phyloP scores from a whole-genome alignment of 768 basidiomycete genomes.

The Hortiboletus campestris region DNA sequence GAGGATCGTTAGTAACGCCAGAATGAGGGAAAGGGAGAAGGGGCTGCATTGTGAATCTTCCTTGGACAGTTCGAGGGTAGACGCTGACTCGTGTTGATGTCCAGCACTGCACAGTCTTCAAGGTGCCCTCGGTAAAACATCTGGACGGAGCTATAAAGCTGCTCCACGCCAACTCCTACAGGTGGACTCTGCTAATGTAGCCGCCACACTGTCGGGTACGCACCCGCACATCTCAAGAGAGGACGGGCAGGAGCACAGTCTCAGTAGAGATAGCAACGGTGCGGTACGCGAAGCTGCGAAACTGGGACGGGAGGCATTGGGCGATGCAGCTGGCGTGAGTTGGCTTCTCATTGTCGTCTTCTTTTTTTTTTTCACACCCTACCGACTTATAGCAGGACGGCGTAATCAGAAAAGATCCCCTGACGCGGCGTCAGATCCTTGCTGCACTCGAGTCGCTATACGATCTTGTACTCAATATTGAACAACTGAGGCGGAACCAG shows the following conservation, averaged over 20 bases:
- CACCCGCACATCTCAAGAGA: constrained; percentile 55
- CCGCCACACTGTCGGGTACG: constrained; percentile 38
- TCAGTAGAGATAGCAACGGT: constrained; percentile 42
- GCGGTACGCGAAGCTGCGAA: constrained; percentile 74
- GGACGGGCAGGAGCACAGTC: constrained; percentile 32
- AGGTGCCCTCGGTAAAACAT: constrained; percentile 93
- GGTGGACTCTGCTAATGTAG: constrained; percentile 57
- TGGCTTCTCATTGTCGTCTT: neutral
- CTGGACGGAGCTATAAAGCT: constrained; percentile 89
- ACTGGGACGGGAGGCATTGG: constrained; percentile 70
- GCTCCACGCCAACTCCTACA: constrained; percentile 96
- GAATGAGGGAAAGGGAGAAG: constrained; percentile 84
- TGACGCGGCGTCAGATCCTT: constrained; percentile 77
- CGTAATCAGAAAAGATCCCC: constrained; percentile 64
- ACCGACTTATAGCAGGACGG: constrained; percentile 49
- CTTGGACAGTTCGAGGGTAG: neutral
- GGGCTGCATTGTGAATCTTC: constrained; percentile 51
- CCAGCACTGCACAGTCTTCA: constrained; percentile 74
- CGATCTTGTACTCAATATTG: constrained; percentile 78
- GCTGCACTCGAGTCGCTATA: constrained; percentile 81
- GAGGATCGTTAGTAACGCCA: constrained; percentile 89
- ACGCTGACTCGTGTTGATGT: constrained; percentile 8
- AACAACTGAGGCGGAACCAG: constrained; percentile 81
- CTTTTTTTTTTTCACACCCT: neutral
- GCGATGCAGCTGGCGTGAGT: constrained; percentile 53